phyloP scores from a whole-genome alignment of 805 yeast species.

The Yarrowia sp. region DNA sequence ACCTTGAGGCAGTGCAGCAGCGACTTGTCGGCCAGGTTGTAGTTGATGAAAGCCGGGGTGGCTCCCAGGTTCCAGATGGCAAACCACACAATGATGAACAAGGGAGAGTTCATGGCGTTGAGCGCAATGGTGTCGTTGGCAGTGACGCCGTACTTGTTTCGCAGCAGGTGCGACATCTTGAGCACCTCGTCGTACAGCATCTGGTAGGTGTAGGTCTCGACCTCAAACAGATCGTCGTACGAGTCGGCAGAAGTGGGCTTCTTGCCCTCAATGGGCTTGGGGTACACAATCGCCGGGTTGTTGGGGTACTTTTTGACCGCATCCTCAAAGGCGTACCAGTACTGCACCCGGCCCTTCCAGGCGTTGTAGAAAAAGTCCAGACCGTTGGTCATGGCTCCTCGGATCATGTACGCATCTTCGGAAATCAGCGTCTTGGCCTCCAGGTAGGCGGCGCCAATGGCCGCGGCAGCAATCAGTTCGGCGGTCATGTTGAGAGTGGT shows the following conservation, averaged over 20 bases:
- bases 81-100: constrained; percentile 75
- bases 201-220: constrained; percentile 65
- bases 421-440: constrained; percentile 48
- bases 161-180: constrained; percentile 63
- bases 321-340: constrained; percentile 68
- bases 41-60: constrained; percentile 80
- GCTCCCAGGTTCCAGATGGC: constrained; percentile 93
- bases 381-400: constrained; percentile 45
- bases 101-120: constrained; percentile 78
- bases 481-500: constrained; percentile 4
- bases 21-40: constrained; percentile 69
- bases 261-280: constrained; percentile 40
- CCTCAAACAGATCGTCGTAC: constrained; percentile 52
- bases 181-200: constrained; percentile 67
- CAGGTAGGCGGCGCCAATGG: constrained; percentile 44
- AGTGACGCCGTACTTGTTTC: constrained; percentile 59
- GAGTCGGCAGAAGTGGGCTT: constrained; percentile 43
- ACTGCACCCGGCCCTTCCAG: constrained; percentile 45
- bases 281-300: constrained; percentile 61
- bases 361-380: constrained; percentile 45
- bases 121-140: constrained; percentile 69
- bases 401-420: constrained; percentile 56
- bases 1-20: constrained; percentile 75
- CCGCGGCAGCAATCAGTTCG: constrained; percentile 30
- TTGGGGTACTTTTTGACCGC: constrained; percentile 52